These are phyloP conservation scores for Besnoitia besnoiti DNA, from an alignment of 169 alveolate species.

Conservation along the genomic window DNA sequence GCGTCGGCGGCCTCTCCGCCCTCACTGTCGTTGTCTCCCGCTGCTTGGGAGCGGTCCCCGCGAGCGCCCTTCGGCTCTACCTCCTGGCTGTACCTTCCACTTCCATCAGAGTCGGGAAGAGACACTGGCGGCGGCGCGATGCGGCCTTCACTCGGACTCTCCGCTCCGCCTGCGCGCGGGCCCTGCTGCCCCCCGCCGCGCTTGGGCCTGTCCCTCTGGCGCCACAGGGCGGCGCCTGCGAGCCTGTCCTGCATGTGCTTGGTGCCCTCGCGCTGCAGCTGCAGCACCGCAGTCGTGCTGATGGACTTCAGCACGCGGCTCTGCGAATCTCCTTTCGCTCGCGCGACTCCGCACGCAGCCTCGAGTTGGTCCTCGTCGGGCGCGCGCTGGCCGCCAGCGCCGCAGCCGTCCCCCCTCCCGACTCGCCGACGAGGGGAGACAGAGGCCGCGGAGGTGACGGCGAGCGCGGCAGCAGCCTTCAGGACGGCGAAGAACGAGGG, in stretches of 20 bases:
- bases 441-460: not conserved
- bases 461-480: not conserved
- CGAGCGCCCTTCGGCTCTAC: no score
- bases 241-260: not conserved
- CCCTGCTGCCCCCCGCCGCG: not conserved
- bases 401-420: not conserved
- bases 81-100: no score
- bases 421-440: conserved; percentile 2
- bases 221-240: no score
- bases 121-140: no score
- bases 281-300: not conserved
- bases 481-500: not conserved
- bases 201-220: no score
- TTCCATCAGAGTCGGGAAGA: no score
- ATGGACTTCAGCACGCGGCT: not conserved
- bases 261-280: not conserved
- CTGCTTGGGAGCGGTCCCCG: not conserved
- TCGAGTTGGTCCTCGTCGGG: not conserved
- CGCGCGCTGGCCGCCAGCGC: not conserved
- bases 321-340: not conserved
- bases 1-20: not conserved
- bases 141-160: no score
- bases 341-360: not conserved
- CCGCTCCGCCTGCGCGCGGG: not conserved
- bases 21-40: not conserved